phyloP scores from a whole-genome alignment of 257 asterid species.

The Solanum rostratum region DNA sequence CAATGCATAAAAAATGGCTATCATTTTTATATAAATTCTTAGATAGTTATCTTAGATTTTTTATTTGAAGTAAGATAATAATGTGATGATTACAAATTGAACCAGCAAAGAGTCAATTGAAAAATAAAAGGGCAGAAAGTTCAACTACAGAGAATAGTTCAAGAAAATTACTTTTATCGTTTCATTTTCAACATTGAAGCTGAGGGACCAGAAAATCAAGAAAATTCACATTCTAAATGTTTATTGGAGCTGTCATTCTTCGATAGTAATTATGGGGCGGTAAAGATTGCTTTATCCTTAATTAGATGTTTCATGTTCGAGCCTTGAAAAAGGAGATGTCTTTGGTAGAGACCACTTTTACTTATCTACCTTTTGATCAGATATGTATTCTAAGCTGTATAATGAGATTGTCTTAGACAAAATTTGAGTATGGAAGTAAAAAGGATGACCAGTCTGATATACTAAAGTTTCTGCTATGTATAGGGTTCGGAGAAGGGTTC shows the following conservation, averaged over 20 bases:
- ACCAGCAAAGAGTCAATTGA: background rate
- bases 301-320: background rate
- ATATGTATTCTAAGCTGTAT: too few relatives aligned
- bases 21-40: background rate
- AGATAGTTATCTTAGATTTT: background rate
- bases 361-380: too few relatives aligned
- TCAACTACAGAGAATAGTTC: background rate
- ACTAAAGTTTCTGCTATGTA: too few relatives aligned
- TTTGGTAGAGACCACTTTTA: too few relatives aligned
- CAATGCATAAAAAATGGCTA: background rate
- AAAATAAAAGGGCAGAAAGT: background rate
- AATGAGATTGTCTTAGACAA: too few relatives aligned
- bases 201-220: too few relatives aligned
- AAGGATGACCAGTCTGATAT: too few relatives aligned
- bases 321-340: too few relatives aligned
- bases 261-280: background rate
- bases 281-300: background rate
- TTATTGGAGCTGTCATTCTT: background rate
- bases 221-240: background rate
- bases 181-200: background rate
- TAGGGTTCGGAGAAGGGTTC: too few relatives aligned
- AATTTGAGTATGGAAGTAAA: background rate
- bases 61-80: background rate
- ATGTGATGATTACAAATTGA: background rate
- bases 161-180: background rate